Evolutionary conservation across 306 rosid species (phyloP).

Genomic region (Medicago ruthenica): DNA sequence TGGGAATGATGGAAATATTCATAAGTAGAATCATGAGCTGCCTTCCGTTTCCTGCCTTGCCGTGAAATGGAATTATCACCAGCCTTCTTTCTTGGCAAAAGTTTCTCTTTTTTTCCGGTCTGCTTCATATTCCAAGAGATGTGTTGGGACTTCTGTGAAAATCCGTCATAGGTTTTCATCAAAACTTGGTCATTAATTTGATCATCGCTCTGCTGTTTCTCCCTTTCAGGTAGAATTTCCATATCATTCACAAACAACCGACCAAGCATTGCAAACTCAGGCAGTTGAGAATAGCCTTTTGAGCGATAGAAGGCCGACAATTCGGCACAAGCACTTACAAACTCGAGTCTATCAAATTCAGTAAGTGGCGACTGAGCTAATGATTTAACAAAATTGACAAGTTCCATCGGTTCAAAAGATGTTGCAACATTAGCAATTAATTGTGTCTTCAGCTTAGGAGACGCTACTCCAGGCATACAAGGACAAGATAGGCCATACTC

Average conservation of each 20-base stretch:
- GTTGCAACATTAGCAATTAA: slow-evolving; percentile 53
- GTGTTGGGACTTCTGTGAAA: no score
- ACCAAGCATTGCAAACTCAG: slow-evolving; percentile 55
- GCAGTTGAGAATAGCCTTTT: slow-evolving; percentile 69
- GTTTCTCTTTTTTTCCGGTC: slow-evolving; percentile 48
- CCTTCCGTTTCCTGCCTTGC: slow-evolving; percentile 52
- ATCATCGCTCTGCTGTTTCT: slow-evolving; percentile 44
- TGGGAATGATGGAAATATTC: slow-evolving; percentile 36
- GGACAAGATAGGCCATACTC: slow-evolving; percentile 77
- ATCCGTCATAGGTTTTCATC: no score
- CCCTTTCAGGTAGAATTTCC: slow-evolving; percentile 39
- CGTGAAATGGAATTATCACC: slow-evolving; percentile 26
- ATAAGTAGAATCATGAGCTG: slow-evolving; percentile 37
- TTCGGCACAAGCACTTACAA: slow-evolving; percentile 55
- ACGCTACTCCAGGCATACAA: slow-evolving; percentile 62
- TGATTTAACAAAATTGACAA: slow-evolving; percentile 58
- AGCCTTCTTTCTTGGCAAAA: slow-evolving; percentile 42
- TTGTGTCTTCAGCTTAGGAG: slow-evolving; percentile 56
- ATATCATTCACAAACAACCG: slow-evolving; percentile 54
- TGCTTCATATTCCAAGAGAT: no score
- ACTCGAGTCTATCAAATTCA: slow-evolving; percentile 58
- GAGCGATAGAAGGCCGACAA: slow-evolving; percentile 61
- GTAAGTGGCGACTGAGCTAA: slow-evolving; percentile 58
- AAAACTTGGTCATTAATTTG: slow-evolving; percentile 38
- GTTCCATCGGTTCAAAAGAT: slow-evolving; percentile 68